Percentiles rank a stretch among this genome's conserved stretches.
Evolutionary conservation across 768 basidiomycete species (phyloP).

Genomic region (Harrya chromipes): DNA sequence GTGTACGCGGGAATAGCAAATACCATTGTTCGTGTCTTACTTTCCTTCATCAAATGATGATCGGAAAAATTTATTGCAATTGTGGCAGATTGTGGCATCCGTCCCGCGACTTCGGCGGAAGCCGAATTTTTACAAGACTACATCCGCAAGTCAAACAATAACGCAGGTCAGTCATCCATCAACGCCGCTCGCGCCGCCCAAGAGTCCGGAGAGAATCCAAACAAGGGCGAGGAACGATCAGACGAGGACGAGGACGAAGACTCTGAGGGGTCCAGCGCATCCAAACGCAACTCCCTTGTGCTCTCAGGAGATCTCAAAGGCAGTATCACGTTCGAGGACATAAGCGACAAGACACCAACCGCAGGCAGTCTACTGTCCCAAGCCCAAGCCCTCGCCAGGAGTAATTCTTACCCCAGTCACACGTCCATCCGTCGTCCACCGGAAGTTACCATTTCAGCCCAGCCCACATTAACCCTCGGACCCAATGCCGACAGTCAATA

Average conservation of each 20-base stretch:
- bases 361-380: slow-evolving; percentile 74
- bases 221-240: slow-evolving; percentile 65
- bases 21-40: slow-evolving; percentile 75
- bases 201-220: slow-evolving; percentile 60
- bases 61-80: slow-evolving; percentile 28
- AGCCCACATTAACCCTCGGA: slow-evolving; percentile 56
- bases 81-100: slow-evolving; percentile 79
- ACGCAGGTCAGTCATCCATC: slow-evolving; percentile 69
- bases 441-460: slow-evolving; percentile 52
- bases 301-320: slow-evolving; percentile 63
- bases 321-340: slow-evolving; percentile 55
- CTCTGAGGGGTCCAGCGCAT: slow-evolving; percentile 71
- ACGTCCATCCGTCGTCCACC: slow-evolving; percentile 72
- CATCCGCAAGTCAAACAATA: slow-evolving; percentile 88
- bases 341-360: slow-evolving; percentile 85
- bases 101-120: slow-evolving; percentile 86
- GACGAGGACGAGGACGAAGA: slow-evolving; percentile 89
- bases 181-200: slow-evolving; percentile 72
- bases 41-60: slow-evolving; percentile 33
- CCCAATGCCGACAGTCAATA: slow-evolving; percentile 46
- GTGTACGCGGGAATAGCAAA: slow-evolving; percentile 93
- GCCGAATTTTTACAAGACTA: slow-evolving; percentile 92
- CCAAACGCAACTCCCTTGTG: slow-evolving; percentile 72
- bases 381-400: slow-evolving; percentile 61
- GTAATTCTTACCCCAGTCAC: slow-evolving; percentile 59